Base-by-base conservation (phyloP, 768 basidiomycete genomes). In the Mycena kentingensis region DNA sequence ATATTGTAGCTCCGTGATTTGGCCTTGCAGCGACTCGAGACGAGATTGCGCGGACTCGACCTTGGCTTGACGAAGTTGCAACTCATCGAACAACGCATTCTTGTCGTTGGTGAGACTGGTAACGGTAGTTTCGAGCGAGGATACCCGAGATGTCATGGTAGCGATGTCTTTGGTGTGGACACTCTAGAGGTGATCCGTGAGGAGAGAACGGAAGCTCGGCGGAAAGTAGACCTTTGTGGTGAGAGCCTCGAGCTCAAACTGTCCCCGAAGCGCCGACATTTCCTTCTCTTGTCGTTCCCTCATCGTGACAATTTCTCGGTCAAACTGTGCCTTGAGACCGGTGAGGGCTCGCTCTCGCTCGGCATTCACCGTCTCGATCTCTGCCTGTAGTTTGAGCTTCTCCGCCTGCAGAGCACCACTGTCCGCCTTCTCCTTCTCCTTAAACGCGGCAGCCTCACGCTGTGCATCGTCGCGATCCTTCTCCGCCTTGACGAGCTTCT, bases 401-500 rank as follows among this genome's bases (percentile, higher is more conserved):
- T 85, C 84, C 4, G 67, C 65, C 43, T 77, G 80, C 52, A 81
- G 85, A 66, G 68, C 82, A 58, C 77, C 83, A 56, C 70, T 75
- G 44, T 83, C 82, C 16, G 70, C 76, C 60, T 73, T 76, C 35
- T 78, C 82, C 59, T 75, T 81, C 39, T 85, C 84, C 54, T 72
- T 81, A 18, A 79, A 54, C 15, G 69, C 67, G 3, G 71, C 71
- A 27, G 75, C 63, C 58, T 91, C 89, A 63, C 79, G 84, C 44
- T 80, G 52, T 0, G 80, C 76, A 52, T 96, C 93, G 31, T 98
- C 94, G 60, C 83, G 83, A 21, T 96, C 93, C 74, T 93, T 94
- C 70, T 98, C 96, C 5, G 93, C 87, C 65, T 93, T 98, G 25
- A 98, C 92, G n/a, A 96, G 74, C 68, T 98, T 99, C 71, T 93